Conservation (phyloP, 106 monocot genomes). For the Dendrobium officinale region DNA sequence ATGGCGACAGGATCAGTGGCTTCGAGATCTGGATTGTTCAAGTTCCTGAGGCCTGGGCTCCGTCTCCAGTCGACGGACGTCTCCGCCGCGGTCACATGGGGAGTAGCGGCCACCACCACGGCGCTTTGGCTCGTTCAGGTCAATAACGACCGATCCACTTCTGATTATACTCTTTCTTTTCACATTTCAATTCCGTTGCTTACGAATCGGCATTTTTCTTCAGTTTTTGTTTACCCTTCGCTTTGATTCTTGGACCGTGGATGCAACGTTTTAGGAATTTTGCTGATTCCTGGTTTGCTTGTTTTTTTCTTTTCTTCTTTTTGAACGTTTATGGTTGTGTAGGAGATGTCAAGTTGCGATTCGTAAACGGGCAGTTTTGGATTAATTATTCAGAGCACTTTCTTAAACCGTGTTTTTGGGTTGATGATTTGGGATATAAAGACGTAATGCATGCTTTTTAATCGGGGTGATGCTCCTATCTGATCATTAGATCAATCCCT, state of each 20-base stretch:
- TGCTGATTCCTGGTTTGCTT: not conserved
- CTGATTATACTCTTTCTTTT: not conserved
- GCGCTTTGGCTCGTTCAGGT: constrained; percentile 21
- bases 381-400: not conserved
- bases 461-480: not conserved
- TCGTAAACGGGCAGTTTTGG: not conserved
- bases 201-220: not conserved
- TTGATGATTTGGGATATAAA: not conserved
- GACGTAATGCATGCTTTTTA: not conserved
- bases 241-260: not conserved
- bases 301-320: not conserved
- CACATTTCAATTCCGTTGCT: not conserved
- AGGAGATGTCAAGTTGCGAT: no score
- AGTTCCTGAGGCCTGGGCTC: constrained; percentile 11
- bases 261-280: not conserved
- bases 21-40: constrained; percentile 6
- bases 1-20: constrained; percentile 15
- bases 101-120: constrained; percentile 9
- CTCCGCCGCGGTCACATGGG: constrained; percentile 15
- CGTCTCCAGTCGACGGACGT: constrained; percentile 19
- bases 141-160: not conserved
- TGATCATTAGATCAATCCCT: not conserved
- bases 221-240: not conserved
- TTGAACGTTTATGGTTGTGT: no score
- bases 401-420: not conserved